Evolutionary conservation across 768 basidiomycete genomes (phyloP).

Genomic region (Mycena indigotica): DNA sequence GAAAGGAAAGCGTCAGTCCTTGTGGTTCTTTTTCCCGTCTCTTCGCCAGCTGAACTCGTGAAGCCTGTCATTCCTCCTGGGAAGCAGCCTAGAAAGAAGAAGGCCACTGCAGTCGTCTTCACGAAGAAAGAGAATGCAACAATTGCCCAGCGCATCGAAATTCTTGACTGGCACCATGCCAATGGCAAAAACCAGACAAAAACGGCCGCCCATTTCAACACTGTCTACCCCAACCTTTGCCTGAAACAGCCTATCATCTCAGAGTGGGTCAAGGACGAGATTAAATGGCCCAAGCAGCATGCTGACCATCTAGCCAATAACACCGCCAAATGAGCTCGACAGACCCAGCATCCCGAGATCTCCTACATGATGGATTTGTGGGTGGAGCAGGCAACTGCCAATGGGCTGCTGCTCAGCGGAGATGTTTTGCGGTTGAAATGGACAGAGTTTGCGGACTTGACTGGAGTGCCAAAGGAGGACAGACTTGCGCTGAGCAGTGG

Average conservation of each 20-base stretch:
- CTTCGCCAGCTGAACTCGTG: neutral
- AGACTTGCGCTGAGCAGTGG: slow-evolving; percentile 36
- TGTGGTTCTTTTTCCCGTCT: neutral
- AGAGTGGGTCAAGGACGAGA: slow-evolving; percentile 33
- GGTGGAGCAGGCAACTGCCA: slow-evolving; percentile 36
- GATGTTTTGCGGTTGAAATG: slow-evolving; percentile 39
- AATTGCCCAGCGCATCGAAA: slow-evolving; percentile 35
- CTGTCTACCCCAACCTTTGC: slow-evolving; percentile 34
- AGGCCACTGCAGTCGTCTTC: slow-evolving; percentile 11
- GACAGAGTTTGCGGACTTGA: slow-evolving; percentile 35
- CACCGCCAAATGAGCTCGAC: slow-evolving; percentile 8
- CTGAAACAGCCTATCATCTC: slow-evolving; percentile 38
- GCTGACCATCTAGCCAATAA: slow-evolving; percentile 1
- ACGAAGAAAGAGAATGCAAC: slow-evolving; percentile 36
- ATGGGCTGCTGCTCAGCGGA: slow-evolving; percentile 35
- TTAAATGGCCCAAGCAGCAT: slow-evolving; percentile 20
- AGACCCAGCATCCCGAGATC: slow-evolving; percentile 34
- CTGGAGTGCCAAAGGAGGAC: slow-evolving; percentile 35
- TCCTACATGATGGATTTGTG: slow-evolving; percentile 39
- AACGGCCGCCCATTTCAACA: slow-evolving; percentile 34
- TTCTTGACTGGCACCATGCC: slow-evolving; percentile 38
- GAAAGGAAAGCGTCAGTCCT: slow-evolving; percentile 6
- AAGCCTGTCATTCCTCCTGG: slow-evolving; percentile 9
- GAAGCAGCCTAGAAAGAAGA: slow-evolving; percentile 12
- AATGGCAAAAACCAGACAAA: slow-evolving; percentile 35